These are phyloP conservation scores for Candolleomyces aberdarensis DNA, from an alignment of 768 basidiomycete genomes.

Conservation along the genomic window DNA sequence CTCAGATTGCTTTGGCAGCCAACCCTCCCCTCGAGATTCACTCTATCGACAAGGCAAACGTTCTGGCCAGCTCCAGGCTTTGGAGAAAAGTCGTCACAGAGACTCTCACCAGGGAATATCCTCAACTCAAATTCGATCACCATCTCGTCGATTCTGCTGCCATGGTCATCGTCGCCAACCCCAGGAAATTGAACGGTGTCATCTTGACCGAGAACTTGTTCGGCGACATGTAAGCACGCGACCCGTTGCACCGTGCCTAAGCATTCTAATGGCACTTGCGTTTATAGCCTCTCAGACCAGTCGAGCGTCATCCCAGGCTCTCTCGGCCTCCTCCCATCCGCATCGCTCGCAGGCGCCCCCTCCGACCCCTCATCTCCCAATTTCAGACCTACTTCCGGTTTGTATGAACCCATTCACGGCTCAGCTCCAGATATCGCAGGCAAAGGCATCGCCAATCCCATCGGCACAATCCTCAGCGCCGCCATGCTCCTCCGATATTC, in stretches of 20 bases:
- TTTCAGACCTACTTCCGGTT: constrained; percentile 77
- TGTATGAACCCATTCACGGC: constrained; percentile 98
- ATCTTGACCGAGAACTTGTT: constrained; percentile 95
- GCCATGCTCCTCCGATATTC: constrained; percentile 95
- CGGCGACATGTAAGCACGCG: constrained; percentile 83
- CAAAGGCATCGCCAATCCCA: constrained; percentile 88
- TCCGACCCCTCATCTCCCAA: constrained; percentile 52
- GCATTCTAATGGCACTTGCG: constrained; percentile 5
- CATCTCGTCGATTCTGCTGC: constrained; percentile 94
- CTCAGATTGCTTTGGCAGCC: constrained; percentile 79
- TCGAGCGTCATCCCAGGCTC: constrained; percentile 97
- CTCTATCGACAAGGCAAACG: constrained; percentile 98
- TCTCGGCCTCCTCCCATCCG: constrained; percentile 92
- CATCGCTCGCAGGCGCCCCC: constrained; percentile 89
- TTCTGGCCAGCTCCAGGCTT: constrained; percentile 88
- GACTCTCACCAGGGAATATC: constrained; percentile 80
- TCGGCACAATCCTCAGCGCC: constrained; percentile 92
- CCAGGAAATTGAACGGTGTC: constrained; percentile 91
- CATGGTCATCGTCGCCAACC: constrained; percentile 90
- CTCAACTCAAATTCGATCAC: constrained; percentile 84
- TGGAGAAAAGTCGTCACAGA: constrained; percentile 95
- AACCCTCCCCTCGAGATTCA: constrained; percentile 87
- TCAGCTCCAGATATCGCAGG: constrained; percentile 97
- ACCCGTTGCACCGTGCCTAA: not conserved
- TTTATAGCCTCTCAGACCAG: constrained; percentile 86